Conservation (phyloP, 306 rosid genomes). For the Arachis stenosperma region DNA sequence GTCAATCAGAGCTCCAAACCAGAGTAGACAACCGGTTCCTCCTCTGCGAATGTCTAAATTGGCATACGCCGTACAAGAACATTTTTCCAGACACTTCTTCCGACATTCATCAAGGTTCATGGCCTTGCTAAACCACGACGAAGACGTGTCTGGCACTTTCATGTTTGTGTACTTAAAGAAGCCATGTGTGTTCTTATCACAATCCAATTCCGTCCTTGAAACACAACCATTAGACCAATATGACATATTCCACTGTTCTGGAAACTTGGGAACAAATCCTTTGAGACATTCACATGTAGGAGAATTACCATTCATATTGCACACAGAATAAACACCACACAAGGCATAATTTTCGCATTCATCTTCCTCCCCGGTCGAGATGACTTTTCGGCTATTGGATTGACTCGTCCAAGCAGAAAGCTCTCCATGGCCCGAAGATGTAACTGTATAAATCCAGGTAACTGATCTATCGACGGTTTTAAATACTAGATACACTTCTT, state of each 20-base stretch:
- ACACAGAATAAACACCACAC: conserved; percentile 32
- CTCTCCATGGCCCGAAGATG: conserved; percentile 15
- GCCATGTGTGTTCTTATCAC: background rate
- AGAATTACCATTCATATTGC: conserved; percentile 10
- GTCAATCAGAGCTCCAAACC: conserved; percentile 38
- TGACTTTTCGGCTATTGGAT: background rate
- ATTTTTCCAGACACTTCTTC: conserved; percentile 28
- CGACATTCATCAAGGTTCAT: conserved; percentile 31
- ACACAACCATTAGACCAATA: conserved; percentile 32
- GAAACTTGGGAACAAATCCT: conserved; percentile 37
- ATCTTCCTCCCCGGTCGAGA: conserved; percentile 14
- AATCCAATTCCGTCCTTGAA: background rate
- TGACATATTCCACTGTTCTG: conserved; percentile 27
- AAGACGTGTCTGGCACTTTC: conserved; percentile 46
- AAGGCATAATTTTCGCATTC: conserved; percentile 18
- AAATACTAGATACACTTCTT: conserved; percentile 25
- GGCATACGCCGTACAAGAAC: conserved; percentile 43
- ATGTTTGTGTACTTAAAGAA: conserved; percentile 3
- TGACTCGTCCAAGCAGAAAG: background rate
- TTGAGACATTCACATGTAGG: conserved; percentile 22
- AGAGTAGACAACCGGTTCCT: conserved; percentile 47
- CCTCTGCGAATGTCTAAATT: conserved; percentile 23
- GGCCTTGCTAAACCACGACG: conserved; percentile 30
- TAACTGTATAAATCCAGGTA: background rate
- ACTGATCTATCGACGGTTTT: conserved; percentile 11